Conservation (phyloP, 1,284 basidiomycete species). For the Trichosporon ovoides region DNA sequence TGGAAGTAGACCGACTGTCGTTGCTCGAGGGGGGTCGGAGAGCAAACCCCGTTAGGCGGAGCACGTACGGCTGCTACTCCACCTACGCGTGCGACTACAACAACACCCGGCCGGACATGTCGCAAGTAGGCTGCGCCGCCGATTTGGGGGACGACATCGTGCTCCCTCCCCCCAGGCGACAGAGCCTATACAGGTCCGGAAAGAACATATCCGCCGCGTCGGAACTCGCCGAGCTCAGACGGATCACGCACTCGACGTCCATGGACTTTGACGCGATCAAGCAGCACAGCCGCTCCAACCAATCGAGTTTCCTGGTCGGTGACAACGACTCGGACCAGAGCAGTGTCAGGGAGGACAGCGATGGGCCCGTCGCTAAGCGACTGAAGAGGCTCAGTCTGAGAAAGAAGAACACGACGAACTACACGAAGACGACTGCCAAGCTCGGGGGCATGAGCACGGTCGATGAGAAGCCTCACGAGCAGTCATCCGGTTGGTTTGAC, state of each 20-base stretch:
- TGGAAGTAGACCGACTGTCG: neutral
- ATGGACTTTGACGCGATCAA: slow-evolving; percentile 5
- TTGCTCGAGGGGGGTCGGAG: neutral
- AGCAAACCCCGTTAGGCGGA: neutral
- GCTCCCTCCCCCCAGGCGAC: neutral
- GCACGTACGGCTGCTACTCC: neutral
- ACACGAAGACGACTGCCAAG: neutral
- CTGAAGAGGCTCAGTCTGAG: neutral
- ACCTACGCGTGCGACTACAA: neutral
- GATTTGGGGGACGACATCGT: neutral
- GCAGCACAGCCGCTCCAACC: neutral
- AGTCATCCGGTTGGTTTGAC: neutral
- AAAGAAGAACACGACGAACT: neutral
- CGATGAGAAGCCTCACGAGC: neutral
- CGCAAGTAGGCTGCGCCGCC: neutral
- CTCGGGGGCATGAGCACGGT: neutral
- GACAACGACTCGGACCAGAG: slow-evolving; percentile 1
- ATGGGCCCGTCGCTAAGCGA: neutral
- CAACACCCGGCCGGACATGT: neutral
- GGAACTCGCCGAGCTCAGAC: neutral
- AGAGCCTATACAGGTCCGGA: neutral
- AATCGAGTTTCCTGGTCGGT: neutral
- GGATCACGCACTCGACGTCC: neutral
- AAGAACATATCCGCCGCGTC: neutral
- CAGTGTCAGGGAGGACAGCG: neutral